Evolutionary conservation across 306 rosid genomes (phyloP), one percentile per base, ranked within the genome.

Genomic region (Quercus parvula): DNA sequence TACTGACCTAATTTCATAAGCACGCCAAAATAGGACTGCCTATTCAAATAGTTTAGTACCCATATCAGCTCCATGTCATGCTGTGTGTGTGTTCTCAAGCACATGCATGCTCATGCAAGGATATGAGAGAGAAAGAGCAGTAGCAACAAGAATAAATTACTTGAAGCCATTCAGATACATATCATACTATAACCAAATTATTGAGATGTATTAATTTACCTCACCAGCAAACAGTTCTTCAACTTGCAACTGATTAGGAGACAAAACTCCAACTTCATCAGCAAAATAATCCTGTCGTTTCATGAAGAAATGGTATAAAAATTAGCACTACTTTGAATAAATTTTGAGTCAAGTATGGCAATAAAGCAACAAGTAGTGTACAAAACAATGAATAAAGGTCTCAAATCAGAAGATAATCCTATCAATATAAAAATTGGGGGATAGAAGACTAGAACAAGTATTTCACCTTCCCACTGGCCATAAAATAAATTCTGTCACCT

Each of bases 231-330:
- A 92, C 78, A 94, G 72, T 72, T 91, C 90, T 30, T 76, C 87
- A 72, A 90, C 98, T 81, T 91, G 94, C 75, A 85, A 77, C 87
- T 94, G 98, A 82, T 75, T 91, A 38, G 98, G 98, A 72, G 97
- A 92, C 75, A 94, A 84, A 77, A 94, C 98, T 82, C 98, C 98
- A 78, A 92, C 75, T 79, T 92, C 98, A 85, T 94, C 98, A 67
- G 97, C 97, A 89, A 77, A 91, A 74, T 94, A 94, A 63, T 91
- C 97, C 97, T 88, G 87, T 2, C 31, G 51, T 74, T 78, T 70
- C 64, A 58, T 73, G 68, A 75, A 61, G 49, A 70, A 57, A 78
- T 54, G 73, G 66, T 68, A 62, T 35, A 78, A 70, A 69, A 76
- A 75, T 46, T 24, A 54, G 41, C 64, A 71, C 76, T 63, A 70